Evolutionary conservation across 768 basidiomycete genomes (phyloP).

Genomic region (Podaxis sp.): DNA sequence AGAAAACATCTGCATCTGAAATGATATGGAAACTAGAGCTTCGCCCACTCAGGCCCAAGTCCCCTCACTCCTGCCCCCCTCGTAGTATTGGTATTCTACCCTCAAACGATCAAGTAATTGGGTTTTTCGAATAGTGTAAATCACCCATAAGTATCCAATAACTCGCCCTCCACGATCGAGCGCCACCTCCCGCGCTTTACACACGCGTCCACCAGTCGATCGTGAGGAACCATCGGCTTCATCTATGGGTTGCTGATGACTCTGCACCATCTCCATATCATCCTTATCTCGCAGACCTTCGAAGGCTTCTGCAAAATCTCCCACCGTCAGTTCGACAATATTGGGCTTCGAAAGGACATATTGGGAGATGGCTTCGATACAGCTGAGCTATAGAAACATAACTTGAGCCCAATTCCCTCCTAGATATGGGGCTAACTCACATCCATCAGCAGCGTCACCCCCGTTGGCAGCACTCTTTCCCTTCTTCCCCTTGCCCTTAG

Average conservation of each 20-base stretch:
- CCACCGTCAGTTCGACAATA: conserved; percentile 90
- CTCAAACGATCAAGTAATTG: no score
- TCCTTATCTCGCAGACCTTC: conserved; percentile 94
- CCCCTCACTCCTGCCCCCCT: no score
- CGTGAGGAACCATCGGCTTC: conserved; percentile 61
- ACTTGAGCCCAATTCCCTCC: background rate
- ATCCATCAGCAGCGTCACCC: conserved; percentile 52
- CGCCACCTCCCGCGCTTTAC: conserved; percentile 30
- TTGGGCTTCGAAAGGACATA: conserved; percentile 62
- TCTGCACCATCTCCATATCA: conserved; percentile 81
- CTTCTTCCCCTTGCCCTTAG: conserved; percentile 48
- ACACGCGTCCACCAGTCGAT: conserved; percentile 47
- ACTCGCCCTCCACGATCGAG: background rate
- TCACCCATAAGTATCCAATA: background rate
- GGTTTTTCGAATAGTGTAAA: background rate
- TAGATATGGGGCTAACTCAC: conserved; percentile 42
- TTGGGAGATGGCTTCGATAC: conserved; percentile 80
- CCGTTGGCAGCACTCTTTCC: conserved; percentile 25
- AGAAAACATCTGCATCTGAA: no score
- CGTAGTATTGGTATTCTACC: no score
- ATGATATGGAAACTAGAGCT: no score
- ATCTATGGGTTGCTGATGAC: conserved; percentile 60
- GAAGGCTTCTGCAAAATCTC: conserved; percentile 97
- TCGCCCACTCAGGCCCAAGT: no score
- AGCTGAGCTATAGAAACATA: conserved; percentile 61